Evolutionary conservation across 2,329 filamentous ascomycete species (phyloP).

Genomic region (Clonostachys rosea): DNA sequence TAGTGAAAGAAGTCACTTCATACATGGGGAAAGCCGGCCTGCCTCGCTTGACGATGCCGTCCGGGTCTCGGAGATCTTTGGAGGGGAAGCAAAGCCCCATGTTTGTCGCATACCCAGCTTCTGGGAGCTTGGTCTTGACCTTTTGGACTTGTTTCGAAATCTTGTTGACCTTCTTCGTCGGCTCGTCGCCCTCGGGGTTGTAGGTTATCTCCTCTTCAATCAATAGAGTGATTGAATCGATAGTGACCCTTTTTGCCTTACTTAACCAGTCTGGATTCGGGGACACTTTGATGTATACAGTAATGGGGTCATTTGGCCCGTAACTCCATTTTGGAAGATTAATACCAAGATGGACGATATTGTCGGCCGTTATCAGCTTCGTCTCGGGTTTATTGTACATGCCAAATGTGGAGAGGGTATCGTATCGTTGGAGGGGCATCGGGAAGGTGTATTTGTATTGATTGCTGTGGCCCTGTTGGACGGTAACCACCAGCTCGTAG

Average conservation of each 20-base stretch:
- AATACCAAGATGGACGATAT: slow-evolving; percentile 86
- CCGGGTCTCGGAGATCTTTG: slow-evolving; percentile 79
- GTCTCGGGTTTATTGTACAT: slow-evolving; percentile 98
- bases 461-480: slow-evolving; percentile 82
- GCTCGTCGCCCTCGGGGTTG: slow-evolving; percentile 95
- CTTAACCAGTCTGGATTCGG: slow-evolving; percentile 88
- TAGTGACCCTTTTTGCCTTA: slow-evolving; percentile 88
- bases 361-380: slow-evolving; percentile 80
- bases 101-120: slow-evolving; percentile 89
- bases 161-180: slow-evolving; percentile 82
- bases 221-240: slow-evolving; percentile 86
- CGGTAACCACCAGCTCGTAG: slow-evolving; percentile 93
- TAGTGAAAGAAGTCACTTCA: slow-evolving; percentile 86
- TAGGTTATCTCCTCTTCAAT: slow-evolving; percentile 99
- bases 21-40: slow-evolving; percentile 88
- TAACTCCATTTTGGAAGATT: slow-evolving; percentile 95
- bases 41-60: slow-evolving; percentile 81
- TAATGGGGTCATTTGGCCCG: slow-evolving; percentile 89
- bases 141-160: slow-evolving; percentile 78
- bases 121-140: slow-evolving; percentile 80
- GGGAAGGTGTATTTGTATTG: slow-evolving; percentile 91
- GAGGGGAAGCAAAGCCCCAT: slow-evolving; percentile 86
- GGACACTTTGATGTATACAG: slow-evolving; percentile 89
- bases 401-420: slow-evolving; percentile 95
- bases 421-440: slow-evolving; percentile 87